These are phyloP conservation scores for Fusarium sp. DNA, from an alignment of 2,329 filamentous ascomycete genomes.

Conservation along the genomic window DNA sequence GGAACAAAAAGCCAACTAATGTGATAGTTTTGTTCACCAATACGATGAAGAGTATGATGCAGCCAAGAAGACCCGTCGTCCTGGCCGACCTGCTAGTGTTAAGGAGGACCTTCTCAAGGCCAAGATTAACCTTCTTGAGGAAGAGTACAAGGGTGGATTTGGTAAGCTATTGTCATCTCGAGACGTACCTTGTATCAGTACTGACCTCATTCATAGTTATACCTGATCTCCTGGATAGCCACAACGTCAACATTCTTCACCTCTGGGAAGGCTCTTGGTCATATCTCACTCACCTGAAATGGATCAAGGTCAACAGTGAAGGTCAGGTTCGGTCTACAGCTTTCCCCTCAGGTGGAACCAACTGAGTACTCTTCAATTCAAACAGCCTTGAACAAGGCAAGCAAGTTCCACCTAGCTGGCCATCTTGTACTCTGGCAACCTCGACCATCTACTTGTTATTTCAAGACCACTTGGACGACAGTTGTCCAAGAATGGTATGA, in stretches of 20 bases:
- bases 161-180: conserved; percentile 63
- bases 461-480: neutral
- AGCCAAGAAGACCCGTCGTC: conserved; percentile 75
- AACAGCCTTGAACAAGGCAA: neutral
- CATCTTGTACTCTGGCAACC: neutral
- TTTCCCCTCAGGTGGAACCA: conserved; percentile 72
- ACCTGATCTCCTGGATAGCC: conserved; percentile 77
- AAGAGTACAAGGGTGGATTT: conserved; percentile 86
- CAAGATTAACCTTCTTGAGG: conserved; percentile 75
- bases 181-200: neutral
- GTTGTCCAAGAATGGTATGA: neutral
- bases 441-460: neutral
- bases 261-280: conserved; percentile 89
- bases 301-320: conserved; percentile 76
- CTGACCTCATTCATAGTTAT: conserved; percentile 61
- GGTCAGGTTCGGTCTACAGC: conserved; percentile 75
- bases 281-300: conserved; percentile 79
- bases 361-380: conserved; percentile 6
- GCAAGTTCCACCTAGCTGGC: neutral
- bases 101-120: conserved; percentile 82
- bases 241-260: conserved; percentile 73
- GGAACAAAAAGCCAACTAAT: neutral
- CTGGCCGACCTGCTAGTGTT: conserved; percentile 81
- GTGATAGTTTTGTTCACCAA: conserved; percentile 69
- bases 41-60: conserved; percentile 76